Conservation (phyloP, 129 eudicot genomes). For the Flaveria linearis region DNA sequence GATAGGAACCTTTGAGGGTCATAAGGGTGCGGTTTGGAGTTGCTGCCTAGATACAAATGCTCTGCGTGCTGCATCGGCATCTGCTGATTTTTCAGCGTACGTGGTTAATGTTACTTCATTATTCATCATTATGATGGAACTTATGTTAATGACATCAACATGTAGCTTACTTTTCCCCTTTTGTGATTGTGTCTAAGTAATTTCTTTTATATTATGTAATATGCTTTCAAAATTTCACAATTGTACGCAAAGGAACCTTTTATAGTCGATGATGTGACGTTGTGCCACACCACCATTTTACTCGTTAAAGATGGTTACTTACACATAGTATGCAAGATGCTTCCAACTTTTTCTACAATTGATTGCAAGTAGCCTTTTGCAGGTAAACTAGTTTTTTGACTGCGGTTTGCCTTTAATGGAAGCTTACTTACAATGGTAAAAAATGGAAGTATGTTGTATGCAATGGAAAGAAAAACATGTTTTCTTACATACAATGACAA, state of each 20-base stretch:
- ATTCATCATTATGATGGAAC: not conserved
- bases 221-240: not conserved
- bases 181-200: not conserved
- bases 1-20: slow-evolving; percentile 85
- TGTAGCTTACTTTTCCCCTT: not conserved
- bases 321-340: not conserved
- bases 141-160: not conserved
- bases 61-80: slow-evolving; percentile 73
- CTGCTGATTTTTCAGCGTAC: slow-evolving; percentile 84
- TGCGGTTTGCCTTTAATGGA: not conserved
- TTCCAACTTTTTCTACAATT: not conserved
- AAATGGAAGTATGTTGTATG: not conserved
- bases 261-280: not conserved
- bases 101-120: slow-evolving; percentile 17
- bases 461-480: not conserved
- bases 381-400: not conserved
- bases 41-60: slow-evolving; percentile 77
- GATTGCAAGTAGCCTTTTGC: not conserved
- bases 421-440: not conserved
- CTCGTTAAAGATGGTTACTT: not conserved
- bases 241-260: not conserved
- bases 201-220: not conserved
- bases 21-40: slow-evolving; percentile 92
- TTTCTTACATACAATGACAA: not conserved
- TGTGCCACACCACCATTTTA: not conserved